A percentile compares a stretch with the other conserved stretches of the same genome.
phyloP scores from a whole-genome alignment of 179 eudicot species.

The Beta lomatogona region DNA sequence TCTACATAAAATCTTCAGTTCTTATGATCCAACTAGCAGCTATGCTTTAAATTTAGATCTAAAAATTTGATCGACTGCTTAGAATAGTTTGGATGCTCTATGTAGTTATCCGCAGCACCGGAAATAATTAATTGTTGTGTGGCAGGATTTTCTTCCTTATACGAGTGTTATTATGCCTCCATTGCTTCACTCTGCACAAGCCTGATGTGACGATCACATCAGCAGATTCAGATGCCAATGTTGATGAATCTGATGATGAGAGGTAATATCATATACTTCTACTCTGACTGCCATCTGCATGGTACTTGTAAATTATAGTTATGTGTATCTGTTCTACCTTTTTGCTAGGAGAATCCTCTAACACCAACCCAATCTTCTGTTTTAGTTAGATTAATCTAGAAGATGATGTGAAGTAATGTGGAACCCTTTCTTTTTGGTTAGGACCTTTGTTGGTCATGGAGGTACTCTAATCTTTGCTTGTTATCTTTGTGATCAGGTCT shows the following conservation, averaged over 20 bases:
- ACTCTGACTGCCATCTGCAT: background rate
- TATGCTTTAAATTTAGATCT: constrained; percentile 69
- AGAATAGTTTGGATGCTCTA: background rate
- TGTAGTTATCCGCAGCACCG: background rate
- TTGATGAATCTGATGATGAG: constrained; percentile 93
- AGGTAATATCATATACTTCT: constrained; percentile 39
- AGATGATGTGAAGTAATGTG: background rate
- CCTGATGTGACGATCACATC: constrained; percentile 94
- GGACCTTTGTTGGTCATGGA: too few relatives aligned
- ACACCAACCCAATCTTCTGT: background rate
- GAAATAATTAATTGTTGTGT: background rate
- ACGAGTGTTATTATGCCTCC: constrained; percentile 98
- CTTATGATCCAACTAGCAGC: constrained; percentile 90
- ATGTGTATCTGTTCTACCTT: background rate
- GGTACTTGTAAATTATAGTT: background rate
- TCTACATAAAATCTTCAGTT: too few relatives aligned
- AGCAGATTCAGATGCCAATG: constrained; percentile 75
- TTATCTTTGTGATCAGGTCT: too few relatives aligned
- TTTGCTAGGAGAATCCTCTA: background rate
- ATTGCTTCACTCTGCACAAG: constrained; percentile 90
- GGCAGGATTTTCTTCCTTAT: constrained; percentile 95
- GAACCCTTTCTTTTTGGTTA: too few relatives aligned
- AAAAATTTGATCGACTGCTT: background rate
- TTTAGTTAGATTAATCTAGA: background rate
- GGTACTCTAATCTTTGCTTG: too few relatives aligned